Evolutionary conservation across 176 grass and related monocot species (phyloP).

Genomic region (Aegilops longissima): DNA sequence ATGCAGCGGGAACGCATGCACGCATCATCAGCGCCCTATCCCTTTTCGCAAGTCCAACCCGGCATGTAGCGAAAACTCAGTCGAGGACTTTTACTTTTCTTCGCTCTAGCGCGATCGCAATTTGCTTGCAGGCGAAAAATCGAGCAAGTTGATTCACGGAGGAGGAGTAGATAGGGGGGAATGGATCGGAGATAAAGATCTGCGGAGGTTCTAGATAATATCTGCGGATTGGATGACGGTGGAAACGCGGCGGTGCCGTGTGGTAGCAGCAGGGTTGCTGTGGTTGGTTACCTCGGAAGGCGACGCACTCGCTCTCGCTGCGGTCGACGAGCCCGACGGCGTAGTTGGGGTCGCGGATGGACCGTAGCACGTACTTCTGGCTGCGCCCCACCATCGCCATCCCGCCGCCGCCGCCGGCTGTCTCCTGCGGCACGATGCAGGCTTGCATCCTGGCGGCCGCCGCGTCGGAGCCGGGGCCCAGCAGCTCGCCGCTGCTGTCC

Average conservation of each 20-base stretch:
- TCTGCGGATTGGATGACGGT: not conserved
- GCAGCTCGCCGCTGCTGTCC: not conserved
- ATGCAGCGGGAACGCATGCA: constrained; percentile 3
- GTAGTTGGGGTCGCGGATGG: constrained; percentile 95
- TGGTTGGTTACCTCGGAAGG: constrained; percentile 61
- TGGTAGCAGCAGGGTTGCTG: too few species aligned
- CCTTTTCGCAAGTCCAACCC: constrained; percentile 26
- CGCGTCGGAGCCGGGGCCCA: not conserved
- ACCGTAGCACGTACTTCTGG: constrained; percentile 77
- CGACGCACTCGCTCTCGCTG: constrained; percentile 91
- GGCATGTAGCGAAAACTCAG: constrained; percentile 44
- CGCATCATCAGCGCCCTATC: not conserved
- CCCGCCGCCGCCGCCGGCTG: constrained; percentile 14
- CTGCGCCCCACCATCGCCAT: constrained; percentile 38
- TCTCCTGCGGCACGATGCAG: constrained; percentile 77
- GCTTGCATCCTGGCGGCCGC: constrained; percentile 59
- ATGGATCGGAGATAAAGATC: not conserved
- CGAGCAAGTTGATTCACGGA: not conserved
- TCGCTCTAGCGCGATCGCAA: not conserved
- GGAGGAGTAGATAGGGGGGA: too few species aligned
- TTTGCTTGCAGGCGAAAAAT: not conserved
- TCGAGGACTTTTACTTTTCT: constrained; percentile 39
- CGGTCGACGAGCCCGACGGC: constrained; percentile 86
- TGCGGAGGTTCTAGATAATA: not conserved
- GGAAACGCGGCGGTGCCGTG: not conserved